These are phyloP conservation scores for Colletotrichum brevisporum DNA, from an alignment of 2,329 filamentous ascomycete genomes.

Conservation along the genomic window DNA sequence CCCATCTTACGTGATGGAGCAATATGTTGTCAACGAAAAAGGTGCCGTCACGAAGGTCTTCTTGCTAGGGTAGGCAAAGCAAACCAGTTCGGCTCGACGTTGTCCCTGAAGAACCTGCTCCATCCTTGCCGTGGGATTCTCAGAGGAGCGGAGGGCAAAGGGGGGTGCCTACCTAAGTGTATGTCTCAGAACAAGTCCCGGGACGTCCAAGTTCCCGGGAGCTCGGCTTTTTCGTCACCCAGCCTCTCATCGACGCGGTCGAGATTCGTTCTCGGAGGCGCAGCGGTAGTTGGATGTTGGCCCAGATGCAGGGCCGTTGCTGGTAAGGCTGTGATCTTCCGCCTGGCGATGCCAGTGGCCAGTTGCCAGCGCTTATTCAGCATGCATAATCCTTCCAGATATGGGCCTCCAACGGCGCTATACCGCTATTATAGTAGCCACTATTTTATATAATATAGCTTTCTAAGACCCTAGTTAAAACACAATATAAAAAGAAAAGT, in stretches of 20 bases:
- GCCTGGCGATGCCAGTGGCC: no score
- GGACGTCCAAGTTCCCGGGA: conserved; percentile 1
- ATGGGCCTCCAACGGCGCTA: no score
- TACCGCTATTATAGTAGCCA: no score
- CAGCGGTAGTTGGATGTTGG: neutral
- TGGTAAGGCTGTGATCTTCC: no score
- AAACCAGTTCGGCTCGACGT: neutral
- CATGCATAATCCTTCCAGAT: no score
- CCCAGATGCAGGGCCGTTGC: no score
- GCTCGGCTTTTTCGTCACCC: neutral
- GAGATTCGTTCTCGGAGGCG: neutral
- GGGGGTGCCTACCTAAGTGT: neutral
- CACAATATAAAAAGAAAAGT: no score
- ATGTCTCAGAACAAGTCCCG: neutral
- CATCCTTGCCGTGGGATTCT: no score
- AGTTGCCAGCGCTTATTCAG: no score
- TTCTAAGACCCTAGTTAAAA: no score
- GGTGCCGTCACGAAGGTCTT: neutral
- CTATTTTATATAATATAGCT: no score
- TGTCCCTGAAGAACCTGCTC: no score
- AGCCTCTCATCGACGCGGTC: neutral
- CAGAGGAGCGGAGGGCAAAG: neutral
- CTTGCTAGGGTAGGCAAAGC: neutral
- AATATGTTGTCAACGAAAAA: neutral
- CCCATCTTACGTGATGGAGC: neutral